These are phyloP conservation scores for Immersiella caudata DNA, from an alignment of 495 filamentous ascomycete species.

Conservation along the genomic window DNA sequence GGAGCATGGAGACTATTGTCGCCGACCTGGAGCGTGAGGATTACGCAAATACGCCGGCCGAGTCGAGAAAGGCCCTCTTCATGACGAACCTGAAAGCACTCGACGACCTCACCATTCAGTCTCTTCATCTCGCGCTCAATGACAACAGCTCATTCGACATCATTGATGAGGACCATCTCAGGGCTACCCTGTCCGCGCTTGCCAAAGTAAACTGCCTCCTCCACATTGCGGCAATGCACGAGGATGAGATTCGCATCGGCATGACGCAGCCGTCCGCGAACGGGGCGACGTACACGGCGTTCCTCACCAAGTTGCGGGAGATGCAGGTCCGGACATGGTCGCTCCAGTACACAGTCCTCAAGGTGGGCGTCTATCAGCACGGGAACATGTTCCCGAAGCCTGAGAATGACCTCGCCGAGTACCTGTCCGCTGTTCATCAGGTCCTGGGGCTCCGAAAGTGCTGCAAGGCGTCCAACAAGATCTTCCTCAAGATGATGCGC, in stretches of 20 bases:
- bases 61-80: conserved; percentile 66
- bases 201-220: conserved; percentile 69
- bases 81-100: conserved; percentile 76
- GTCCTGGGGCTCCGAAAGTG: conserved; percentile 82
- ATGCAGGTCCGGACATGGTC: conserved; percentile 90
- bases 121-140: conserved; percentile 65
- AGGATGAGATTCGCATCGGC: conserved; percentile 78
- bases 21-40: conserved; percentile 66
- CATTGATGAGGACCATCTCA: conserved; percentile 75
- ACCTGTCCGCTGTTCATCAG: conserved; percentile 77
- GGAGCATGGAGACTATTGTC: conserved; percentile 80
- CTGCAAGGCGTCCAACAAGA: conserved; percentile 81
- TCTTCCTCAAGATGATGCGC: conserved; percentile 87
- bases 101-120: conserved; percentile 71
- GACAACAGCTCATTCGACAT: conserved; percentile 78
- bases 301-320: conserved; percentile 76
- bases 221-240: conserved; percentile 75
- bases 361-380: conserved; percentile 73
- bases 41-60: conserved; percentile 61
- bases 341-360: conserved; percentile 71
- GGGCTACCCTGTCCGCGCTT: conserved; percentile 67
- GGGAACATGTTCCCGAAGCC: conserved; percentile 60
- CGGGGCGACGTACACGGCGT: conserved; percentile 48
- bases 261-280: conserved; percentile 52
- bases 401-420: conserved; percentile 70